These are phyloP conservation scores for Thermoascus crustaceus DNA, from an alignment of 2,329 filamentous ascomycete species.

Conservation along the genomic window DNA sequence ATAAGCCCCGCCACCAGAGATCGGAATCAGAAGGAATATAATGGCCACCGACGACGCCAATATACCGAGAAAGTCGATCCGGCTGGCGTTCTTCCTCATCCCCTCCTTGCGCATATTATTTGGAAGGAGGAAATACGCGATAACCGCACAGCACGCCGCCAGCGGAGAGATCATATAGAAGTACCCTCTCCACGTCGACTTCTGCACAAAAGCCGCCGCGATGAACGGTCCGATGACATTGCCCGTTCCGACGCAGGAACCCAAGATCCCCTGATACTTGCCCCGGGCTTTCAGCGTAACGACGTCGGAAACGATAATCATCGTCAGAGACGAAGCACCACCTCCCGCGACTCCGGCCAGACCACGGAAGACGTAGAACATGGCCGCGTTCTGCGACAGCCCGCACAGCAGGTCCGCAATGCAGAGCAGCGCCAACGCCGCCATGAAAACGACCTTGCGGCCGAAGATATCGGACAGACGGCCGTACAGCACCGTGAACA, in stretches of 20 bases:
- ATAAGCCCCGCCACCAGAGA: constrained; percentile 53
- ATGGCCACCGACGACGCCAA: constrained; percentile 48
- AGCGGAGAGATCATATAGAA: constrained; percentile 48
- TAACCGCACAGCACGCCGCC: constrained; percentile 38
- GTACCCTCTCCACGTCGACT: constrained; percentile 38
- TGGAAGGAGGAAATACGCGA: constrained; percentile 46
- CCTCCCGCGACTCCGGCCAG: constrained; percentile 55
- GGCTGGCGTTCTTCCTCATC: constrained; percentile 41
- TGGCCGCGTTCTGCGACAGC: constrained; percentile 46
- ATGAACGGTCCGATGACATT: constrained; percentile 43
- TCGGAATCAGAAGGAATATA: constrained; percentile 54
- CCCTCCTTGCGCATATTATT: constrained; percentile 42
- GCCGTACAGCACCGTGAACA: constrained; percentile 58
- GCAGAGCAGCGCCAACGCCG: constrained; percentile 45
- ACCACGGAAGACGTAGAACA: constrained; percentile 55
- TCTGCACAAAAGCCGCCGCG: constrained; percentile 38
- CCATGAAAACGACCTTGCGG: constrained; percentile 51
- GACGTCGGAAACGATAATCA: constrained; percentile 56
- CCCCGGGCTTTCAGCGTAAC: constrained; percentile 52
- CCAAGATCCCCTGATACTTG: constrained; percentile 45
- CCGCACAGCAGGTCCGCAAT: constrained; percentile 54
- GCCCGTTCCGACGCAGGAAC: constrained; percentile 37
- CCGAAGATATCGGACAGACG: constrained; percentile 55
- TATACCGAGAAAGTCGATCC: constrained; percentile 54
- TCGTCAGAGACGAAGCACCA: constrained; percentile 50